Evolutionary conservation across 352 stramenopile species (phyloP), one percentile per base, ranked within the genome.

Genomic region (Sclerospora graminicola): DNA sequence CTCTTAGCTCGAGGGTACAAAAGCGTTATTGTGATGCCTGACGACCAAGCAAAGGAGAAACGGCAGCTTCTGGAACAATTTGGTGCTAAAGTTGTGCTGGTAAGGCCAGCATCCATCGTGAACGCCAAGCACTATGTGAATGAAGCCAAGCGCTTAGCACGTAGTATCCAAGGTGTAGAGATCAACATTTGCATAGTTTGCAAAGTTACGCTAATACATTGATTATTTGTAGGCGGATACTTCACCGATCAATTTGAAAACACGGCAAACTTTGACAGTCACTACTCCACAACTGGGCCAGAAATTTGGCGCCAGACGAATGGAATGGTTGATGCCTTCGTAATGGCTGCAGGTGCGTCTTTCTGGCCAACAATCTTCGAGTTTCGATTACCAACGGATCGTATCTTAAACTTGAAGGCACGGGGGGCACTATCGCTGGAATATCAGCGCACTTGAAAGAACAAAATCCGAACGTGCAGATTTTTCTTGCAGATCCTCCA

Each of bases 181-280:
- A 45, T 14, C 15, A 26, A 2, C 15, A 26, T 20, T 14, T 39
- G 7, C 13, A 11, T 28, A 13, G 16, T 39, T 11, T n/a, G 11
- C 15, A 9, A 48, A 14, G 8, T 42, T 28, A 48, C 29, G 0
- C 8, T 39, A 15, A 35, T 14, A 29, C 6, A 18, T n/a, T 35
- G 30, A 3, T n/a, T 14, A 20, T 45, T 30, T 8, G 9, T 29
- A 88, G 82, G 84, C 19, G 94, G 83, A 6, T 92, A 96, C 43
- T 99, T 98, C 60, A 84, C 96, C 27, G 86, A 99, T 57, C 96
- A 99, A 60, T 99, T 99, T 60, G 95, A 99, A 48, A 99, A 98
- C 63, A 70, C 78, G 16, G 79, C 91, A 20, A 99, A 99, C 72
- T 94, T 89, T 16, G 64, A 90, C 5, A 93, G 84, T 9, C 96